phyloP scores from a whole-genome alignment of 148 eudicot species.

The Chenopodium album region DNA sequence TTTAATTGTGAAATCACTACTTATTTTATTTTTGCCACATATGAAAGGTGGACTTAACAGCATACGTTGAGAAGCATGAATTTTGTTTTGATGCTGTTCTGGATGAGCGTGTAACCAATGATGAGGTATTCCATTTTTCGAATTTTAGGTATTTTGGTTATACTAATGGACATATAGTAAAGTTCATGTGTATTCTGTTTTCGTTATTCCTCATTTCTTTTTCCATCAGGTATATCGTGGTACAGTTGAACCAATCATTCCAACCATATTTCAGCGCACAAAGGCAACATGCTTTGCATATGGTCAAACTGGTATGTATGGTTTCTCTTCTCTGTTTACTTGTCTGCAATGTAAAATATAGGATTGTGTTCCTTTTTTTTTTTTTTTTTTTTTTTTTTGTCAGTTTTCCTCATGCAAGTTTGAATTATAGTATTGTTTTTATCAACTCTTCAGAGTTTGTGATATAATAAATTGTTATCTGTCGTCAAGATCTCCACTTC shows the following conservation, averaged over 20 bases:
- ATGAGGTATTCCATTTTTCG: constrained; percentile 54
- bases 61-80: constrained; percentile 97
- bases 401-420: neutral
- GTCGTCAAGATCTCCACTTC: neutral
- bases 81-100: constrained; percentile 98
- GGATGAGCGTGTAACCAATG: constrained; percentile 81
- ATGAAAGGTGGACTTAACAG: constrained; percentile 90
- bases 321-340: constrained; percentile 9
- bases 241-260: constrained; percentile 92
- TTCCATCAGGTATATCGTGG: constrained; percentile 69
- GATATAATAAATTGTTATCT: neutral
- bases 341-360: neutral
- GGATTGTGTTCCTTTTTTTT: neutral
- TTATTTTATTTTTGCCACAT: constrained; percentile 12
- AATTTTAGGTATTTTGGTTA: neutral
- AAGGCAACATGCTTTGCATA: constrained; percentile 99
- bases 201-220: neutral
- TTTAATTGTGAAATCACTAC: constrained; percentile 7
- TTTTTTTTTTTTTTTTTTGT: no score
- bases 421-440: neutral
- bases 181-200: neutral
- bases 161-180: neutral
- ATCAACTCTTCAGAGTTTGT: neutral
- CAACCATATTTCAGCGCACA: constrained; percentile 82
- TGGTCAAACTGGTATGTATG: constrained; percentile 87